Conservation (phyloP, 805 yeast genomes). For the Metschnikowia drakensbergensis region DNA sequence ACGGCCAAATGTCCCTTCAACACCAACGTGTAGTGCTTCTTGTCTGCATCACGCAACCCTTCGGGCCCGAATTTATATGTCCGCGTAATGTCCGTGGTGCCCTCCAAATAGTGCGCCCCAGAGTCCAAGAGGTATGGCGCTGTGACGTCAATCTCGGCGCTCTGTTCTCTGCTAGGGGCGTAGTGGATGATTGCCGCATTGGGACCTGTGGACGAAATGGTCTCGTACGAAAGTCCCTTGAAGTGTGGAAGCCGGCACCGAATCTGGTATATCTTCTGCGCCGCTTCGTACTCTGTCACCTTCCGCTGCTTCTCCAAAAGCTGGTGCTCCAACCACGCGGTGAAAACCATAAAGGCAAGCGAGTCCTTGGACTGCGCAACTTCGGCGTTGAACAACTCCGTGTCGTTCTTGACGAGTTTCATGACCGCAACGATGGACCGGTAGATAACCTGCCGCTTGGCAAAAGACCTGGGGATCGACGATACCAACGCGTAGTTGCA, state of each 20-base stretch:
- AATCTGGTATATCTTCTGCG: slow-evolving; percentile 52
- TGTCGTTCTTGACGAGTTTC: slow-evolving; percentile 71
- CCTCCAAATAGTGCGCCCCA: slow-evolving; percentile 89
- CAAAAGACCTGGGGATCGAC: slow-evolving; percentile 28
- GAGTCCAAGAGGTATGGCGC: slow-evolving; percentile 78
- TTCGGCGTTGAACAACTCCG: slow-evolving; percentile 69
- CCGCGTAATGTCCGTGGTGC: slow-evolving; percentile 95
- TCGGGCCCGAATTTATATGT: slow-evolving; percentile 61
- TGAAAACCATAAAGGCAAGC: slow-evolving; percentile 64
- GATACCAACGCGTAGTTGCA: slow-evolving; percentile 32
- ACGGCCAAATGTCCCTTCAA: slow-evolving; percentile 88
- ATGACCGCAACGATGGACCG: slow-evolving; percentile 41
- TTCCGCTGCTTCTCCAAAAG: slow-evolving; percentile 36
- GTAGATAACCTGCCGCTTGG: slow-evolving; percentile 22
- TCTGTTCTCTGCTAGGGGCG: slow-evolving; percentile 58
- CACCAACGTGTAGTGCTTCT: slow-evolving; percentile 76
- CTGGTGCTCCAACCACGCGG: slow-evolving; percentile 76
- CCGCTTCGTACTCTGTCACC: slow-evolving; percentile 64
- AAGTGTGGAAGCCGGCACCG: slow-evolving; percentile 53
- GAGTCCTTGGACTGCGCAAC: slow-evolving; percentile 84
- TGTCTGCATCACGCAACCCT: slow-evolving; percentile 38
- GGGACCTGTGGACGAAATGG: slow-evolving; percentile 72
- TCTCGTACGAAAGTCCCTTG: slow-evolving; percentile 68
- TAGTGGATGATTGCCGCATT: slow-evolving; percentile 77
- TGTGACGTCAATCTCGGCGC: slow-evolving; percentile 58